phyloP scores from a whole-genome alignment of 495 filamentous ascomycete genomes.

The Neurospora hispaniola region DNA sequence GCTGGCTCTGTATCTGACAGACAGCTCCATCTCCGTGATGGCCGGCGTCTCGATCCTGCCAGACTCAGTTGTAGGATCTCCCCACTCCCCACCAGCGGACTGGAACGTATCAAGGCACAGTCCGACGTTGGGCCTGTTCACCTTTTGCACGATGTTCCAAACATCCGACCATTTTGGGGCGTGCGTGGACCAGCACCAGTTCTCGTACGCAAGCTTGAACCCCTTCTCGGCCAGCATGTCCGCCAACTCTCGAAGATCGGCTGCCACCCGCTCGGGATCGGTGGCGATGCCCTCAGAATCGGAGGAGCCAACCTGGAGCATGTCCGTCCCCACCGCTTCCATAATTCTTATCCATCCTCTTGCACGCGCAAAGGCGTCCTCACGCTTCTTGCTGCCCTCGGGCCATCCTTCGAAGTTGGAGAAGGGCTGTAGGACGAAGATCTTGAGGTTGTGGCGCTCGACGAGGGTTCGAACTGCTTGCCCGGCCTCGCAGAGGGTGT shows the following conservation, averaged over 20 bases:
- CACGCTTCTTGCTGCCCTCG: constrained; percentile 40
- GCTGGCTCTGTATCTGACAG: constrained; percentile 39
- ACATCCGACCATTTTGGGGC: constrained; percentile 58
- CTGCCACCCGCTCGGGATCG: constrained; percentile 38
- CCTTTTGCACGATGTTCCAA: constrained; percentile 53
- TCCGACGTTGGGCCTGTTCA: constrained; percentile 56
- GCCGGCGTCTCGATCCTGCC: constrained; percentile 36
- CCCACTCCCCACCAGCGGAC: constrained; percentile 64
- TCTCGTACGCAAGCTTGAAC: constrained; percentile 64
- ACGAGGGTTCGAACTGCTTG: constrained; percentile 43
- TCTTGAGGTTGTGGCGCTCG: constrained; percentile 39
- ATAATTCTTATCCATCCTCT: constrained; percentile 64
- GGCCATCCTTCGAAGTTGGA: constrained; percentile 73
- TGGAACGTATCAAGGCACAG: constrained; percentile 80
- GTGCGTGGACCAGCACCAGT: constrained; percentile 75
- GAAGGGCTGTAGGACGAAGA: constrained; percentile 74
- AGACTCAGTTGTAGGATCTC: constrained; percentile 56
- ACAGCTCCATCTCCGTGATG: constrained; percentile 26
- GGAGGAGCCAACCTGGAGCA: constrained; percentile 71
- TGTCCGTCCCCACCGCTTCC: constrained; percentile 56
- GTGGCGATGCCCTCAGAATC: constrained; percentile 47
- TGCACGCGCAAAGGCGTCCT: constrained; percentile 56
- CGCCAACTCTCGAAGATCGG: constrained; percentile 53
- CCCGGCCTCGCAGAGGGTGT: constrained; percentile 40
- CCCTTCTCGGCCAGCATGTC: constrained; percentile 48